phyloP scores from a whole-genome alignment of 2,329 filamentous ascomycete species.

The Aquanectria penicillioides region DNA sequence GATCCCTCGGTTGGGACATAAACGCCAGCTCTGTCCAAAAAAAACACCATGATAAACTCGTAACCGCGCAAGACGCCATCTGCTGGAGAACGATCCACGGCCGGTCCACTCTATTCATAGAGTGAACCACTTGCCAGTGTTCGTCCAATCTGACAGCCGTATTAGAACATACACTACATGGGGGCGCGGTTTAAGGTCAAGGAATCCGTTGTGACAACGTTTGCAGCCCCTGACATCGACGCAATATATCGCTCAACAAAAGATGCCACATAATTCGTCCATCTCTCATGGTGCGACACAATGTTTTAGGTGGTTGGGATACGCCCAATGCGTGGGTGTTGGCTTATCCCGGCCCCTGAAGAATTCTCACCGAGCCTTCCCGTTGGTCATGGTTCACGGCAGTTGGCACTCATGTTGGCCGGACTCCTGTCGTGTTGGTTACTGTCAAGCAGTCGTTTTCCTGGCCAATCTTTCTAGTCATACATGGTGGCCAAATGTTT shows the following conservation, averaged over 20 bases:
- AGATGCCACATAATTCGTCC: constrained; percentile 17
- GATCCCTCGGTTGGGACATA: no score
- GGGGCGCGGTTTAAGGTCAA: constrained; percentile 16
- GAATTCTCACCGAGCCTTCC: neutral
- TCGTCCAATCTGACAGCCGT: constrained; percentile 29
- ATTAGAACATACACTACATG: constrained; percentile 19
- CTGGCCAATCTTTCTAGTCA: neutral
- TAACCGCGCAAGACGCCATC: constrained; percentile 29
- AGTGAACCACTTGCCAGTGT: constrained; percentile 18
- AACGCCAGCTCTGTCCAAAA: no score
- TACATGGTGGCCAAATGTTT: neutral
- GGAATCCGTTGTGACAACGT: neutral
- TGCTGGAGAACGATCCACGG: constrained; percentile 25
- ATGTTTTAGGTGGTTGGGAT: neutral
- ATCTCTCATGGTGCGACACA: neutral
- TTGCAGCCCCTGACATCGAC: constrained; percentile 12
- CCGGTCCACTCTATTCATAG: constrained; percentile 28
- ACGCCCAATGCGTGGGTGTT: neutral
- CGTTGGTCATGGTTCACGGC: neutral
- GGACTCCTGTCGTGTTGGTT: neutral
- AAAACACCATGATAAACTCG: constrained; percentile 11
- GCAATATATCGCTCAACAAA: constrained; percentile 27
- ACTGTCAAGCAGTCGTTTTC: neutral
- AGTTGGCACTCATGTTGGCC: neutral
- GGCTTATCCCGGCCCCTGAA: neutral